These are phyloP conservation scores for Puccinia hordei DNA, from an alignment of 1,284 basidiomycete genomes.

Conservation along the genomic window DNA sequence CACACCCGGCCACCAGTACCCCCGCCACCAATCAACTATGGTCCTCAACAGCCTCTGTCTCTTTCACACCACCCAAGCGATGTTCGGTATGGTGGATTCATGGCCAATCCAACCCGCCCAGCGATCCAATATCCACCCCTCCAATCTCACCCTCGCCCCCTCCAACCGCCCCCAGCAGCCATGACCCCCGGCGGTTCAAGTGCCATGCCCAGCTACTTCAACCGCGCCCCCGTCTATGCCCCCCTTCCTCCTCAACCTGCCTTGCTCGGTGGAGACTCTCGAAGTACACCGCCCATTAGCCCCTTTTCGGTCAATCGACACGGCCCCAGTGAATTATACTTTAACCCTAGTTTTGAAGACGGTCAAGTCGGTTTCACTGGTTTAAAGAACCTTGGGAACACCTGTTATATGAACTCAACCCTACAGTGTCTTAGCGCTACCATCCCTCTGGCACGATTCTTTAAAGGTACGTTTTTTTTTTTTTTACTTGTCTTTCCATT, in stretches of 20 bases:
- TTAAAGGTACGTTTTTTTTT: slow-evolving; percentile 66
- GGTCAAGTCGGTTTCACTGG: slow-evolving; percentile 73
- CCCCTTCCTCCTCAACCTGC: slow-evolving; percentile 50
- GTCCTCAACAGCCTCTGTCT: slow-evolving; percentile 18
- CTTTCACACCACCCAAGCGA: slow-evolving; percentile 13
- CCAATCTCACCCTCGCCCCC: slow-evolving; percentile 23
- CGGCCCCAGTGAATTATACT: slow-evolving; percentile 42
- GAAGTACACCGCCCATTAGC: slow-evolving; percentile 30
- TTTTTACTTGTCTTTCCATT: background rate
- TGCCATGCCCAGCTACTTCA: slow-evolving; percentile 57
- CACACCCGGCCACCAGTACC: slow-evolving; percentile 72
- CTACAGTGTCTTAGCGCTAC: slow-evolving; percentile 93
- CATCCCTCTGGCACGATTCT: slow-evolving; percentile 84
- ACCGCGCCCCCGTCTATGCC: slow-evolving; percentile 52
- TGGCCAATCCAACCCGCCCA: slow-evolving; percentile 31
- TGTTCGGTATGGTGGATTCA: slow-evolving; percentile 13
- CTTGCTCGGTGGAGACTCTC: background rate
- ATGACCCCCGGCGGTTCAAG: slow-evolving; percentile 57
- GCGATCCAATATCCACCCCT: slow-evolving; percentile 45
- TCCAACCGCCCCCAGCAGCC: slow-evolving; percentile 47
- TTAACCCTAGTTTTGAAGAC: slow-evolving; percentile 49
- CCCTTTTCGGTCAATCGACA: slow-evolving; percentile 38
- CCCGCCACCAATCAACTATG: slow-evolving; percentile 71
- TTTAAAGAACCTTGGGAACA: slow-evolving; percentile 94
- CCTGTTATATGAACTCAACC: slow-evolving; percentile 99